Base-by-base conservation (phyloP, 2,329 filamentous ascomycete genomes). In the Lecanicillium sp. region DNA sequence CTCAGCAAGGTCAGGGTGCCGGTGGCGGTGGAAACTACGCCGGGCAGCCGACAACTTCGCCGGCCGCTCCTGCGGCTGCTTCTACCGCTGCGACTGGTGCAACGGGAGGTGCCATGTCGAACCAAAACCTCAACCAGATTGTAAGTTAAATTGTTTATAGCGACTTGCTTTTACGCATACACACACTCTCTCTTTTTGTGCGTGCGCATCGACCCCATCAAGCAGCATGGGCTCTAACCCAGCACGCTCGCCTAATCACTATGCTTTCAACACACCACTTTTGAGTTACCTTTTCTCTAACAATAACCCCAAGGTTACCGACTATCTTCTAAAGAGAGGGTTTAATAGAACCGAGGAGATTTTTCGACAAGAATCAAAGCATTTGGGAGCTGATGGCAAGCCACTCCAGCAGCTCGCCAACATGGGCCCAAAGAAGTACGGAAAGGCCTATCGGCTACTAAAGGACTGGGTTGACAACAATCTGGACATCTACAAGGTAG, bases 41-140 rank as follows among this genome's bases (percentile, higher is more conserved):
- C 38, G 52, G 51, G 18, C 55, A 59, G 42, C 51, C 58, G 15
- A 52, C 49, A 19, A 53, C 59, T 19, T 54, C 60, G 39, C 61
- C 62, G 18, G 54, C 55, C 40, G 37, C 36, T n/a, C 35, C 41
- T 3, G 40, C 46, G 8, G 38, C 44, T 22, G 36, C 48, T 40
- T 34, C 48, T 5, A 45, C 48, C 18, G 30, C 51, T 9, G 53
- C 64, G 14, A 48, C 61, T 5, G 44, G 57, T 27, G 43, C 57
- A 20, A 45, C 63, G 2, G 52, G 51, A 6, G 47, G 51, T 15
- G 59, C 64, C 9, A 80, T 87, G 63, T 87, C 83, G 3, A 87
- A 90, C 46, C 86, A 94, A 53, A 94, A 95, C 55, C 63, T 95
- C 2, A 96, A 96, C 53, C 88, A 95, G 51, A 96, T 96, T 62